A percentile compares a stretch with the other conserved stretches of the same genome.
These are phyloP conservation scores for Brassica incana DNA, from an alignment of 345 rosid species.

Conservation along the genomic window DNA sequence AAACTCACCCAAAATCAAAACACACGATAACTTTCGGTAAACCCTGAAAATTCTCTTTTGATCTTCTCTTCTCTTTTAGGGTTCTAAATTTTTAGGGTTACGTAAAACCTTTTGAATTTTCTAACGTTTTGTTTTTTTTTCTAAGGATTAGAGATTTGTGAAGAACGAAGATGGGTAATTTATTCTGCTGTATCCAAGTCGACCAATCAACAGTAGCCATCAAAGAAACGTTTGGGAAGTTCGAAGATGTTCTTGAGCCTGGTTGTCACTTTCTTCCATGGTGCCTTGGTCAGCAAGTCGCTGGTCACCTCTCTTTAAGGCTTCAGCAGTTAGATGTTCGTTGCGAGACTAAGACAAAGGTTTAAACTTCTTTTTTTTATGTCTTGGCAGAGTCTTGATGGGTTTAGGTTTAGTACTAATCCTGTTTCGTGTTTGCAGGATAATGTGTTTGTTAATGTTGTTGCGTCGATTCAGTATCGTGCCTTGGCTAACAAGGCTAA, in stretches of 20 bases:
- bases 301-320: constrained; percentile 57
- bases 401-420: neutral
- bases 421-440: constrained; percentile 38
- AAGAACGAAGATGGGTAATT: constrained; percentile 53
- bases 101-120: neutral
- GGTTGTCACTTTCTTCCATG: constrained; percentile 71
- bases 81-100: neutral
- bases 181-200: constrained; percentile 55
- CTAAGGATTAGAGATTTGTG: neutral
- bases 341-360: constrained; percentile 76
- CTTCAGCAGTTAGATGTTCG: constrained; percentile 63
- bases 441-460: constrained; percentile 58
- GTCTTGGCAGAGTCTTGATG: neutral
- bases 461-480: constrained; percentile 56
- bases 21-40: constrained; percentile 8
- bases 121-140: neutral
- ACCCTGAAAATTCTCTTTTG: neutral
- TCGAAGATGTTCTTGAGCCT: constrained; percentile 59
- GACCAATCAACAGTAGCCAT: constrained; percentile 62
- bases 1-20: neutral
- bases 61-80: neutral
- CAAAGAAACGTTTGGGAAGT: constrained; percentile 59
- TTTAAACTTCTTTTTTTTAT: constrained; percentile 5
- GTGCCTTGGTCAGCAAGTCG: constrained; percentile 54
- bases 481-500: constrained; percentile 49